Evolutionary conservation across 2,329 filamentous ascomycete species (phyloP).

Genomic region (Lasiodiplodia gonubiensis): DNA sequence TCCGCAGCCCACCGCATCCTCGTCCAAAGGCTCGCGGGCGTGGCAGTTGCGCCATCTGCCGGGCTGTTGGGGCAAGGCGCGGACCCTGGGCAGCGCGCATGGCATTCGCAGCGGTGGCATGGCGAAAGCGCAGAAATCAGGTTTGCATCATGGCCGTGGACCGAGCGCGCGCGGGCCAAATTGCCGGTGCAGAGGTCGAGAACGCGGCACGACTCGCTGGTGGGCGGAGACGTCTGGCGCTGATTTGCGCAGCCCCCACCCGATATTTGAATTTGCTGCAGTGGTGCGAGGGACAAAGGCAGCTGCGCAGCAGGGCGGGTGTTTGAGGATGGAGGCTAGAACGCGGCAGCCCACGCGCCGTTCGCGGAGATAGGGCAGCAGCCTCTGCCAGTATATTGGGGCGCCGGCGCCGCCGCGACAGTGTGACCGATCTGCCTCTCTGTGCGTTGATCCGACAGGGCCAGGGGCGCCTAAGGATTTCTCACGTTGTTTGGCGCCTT

Average conservation of each 20-base stretch:
- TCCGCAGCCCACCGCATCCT: slow-evolving; percentile 17
- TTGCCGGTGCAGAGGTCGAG: slow-evolving; percentile 7
- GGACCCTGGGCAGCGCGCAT: slow-evolving; percentile 5
- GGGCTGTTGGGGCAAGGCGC: not conserved
- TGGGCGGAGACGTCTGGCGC: slow-evolving; percentile 17
- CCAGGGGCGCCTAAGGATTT: slow-evolving; percentile 25
- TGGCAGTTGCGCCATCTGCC: slow-evolving; percentile 8
- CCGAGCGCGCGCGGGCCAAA: slow-evolving; percentile 21
- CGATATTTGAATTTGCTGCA: slow-evolving; percentile 7
- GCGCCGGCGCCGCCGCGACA: slow-evolving; percentile 14
- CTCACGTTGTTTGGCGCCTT: slow-evolving; percentile 23
- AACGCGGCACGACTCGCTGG: slow-evolving; percentile 12
- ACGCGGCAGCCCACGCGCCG: slow-evolving; percentile 11
- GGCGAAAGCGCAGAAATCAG: slow-evolving; percentile 15
- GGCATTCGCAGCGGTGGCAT: slow-evolving; percentile 20
- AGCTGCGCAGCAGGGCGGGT: not conserved
- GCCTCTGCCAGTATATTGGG: slow-evolving; percentile 15
- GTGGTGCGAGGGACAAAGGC: slow-evolving; percentile 5
- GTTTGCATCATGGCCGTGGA: slow-evolving; percentile 17
- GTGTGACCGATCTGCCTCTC: slow-evolving; percentile 23
- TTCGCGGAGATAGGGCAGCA: slow-evolving; percentile 21
- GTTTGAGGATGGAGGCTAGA: slow-evolving; percentile 23
- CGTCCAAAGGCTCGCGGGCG: not conserved
- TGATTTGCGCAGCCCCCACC: slow-evolving; percentile 20
- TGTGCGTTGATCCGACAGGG: slow-evolving; percentile 23